Evolutionary conservation across 2,329 filamentous ascomycete species (phyloP).

Genomic region (Diplodia mutila): DNA sequence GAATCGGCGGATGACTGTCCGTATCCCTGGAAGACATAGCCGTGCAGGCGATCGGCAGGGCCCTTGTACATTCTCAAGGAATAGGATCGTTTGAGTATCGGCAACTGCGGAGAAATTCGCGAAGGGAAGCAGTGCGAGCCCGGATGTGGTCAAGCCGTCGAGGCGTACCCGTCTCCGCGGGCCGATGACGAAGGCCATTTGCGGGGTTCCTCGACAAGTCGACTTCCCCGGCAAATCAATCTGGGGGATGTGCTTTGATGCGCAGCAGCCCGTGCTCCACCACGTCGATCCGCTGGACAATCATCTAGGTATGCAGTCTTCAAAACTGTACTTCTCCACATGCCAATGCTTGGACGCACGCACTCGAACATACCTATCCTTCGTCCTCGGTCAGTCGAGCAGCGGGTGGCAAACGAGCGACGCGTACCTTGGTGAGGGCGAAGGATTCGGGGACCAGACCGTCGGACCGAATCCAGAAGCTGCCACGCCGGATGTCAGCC

Average conservation of each 20-base stretch:
- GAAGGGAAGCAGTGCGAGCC: too few species aligned
- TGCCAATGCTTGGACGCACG: too few species aligned
- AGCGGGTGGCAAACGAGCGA: background rate
- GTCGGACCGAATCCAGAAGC: background rate
- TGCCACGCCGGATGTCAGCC: background rate
- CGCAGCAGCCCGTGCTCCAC: background rate
- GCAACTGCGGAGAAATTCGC: background rate
- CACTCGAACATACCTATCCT: background rate
- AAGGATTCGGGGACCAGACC: background rate
- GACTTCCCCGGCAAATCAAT: background rate
- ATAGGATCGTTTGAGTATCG: background rate
- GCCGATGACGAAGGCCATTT: background rate
- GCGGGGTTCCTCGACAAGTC: background rate
- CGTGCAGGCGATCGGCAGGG: background rate
- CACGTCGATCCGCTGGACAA: background rate
- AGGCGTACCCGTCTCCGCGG: background rate
- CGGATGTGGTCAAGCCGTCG: background rate
- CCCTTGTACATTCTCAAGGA: background rate
- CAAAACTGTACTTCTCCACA: background rate
- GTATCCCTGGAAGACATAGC: background rate
- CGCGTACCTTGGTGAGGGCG: background rate
- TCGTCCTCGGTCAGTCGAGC: background rate
- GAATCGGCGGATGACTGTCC: background rate
- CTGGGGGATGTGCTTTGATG: conserved; percentile 1
- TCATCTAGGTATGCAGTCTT: background rate